Evolutionary conservation across 306 rosid species (phyloP).

Genomic region (Fragaria ananassa): DNA sequence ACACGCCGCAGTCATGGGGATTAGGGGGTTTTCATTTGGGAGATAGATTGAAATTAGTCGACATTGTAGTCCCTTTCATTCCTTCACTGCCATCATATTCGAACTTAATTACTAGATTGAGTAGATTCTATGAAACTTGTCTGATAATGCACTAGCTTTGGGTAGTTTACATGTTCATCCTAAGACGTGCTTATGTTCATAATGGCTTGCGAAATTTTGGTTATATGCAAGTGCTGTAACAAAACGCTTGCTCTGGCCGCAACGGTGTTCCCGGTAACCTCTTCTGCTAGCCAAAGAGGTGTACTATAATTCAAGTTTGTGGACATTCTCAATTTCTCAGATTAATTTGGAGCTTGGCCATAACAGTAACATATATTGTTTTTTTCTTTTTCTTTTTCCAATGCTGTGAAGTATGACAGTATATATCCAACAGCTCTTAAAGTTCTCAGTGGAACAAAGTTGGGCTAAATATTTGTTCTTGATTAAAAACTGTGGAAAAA

Average conservation of each 20-base stretch:
- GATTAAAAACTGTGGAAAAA: background rate
- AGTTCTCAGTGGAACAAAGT: background rate
- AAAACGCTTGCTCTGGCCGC: background rate
- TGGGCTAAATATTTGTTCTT: background rate
- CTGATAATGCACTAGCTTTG: background rate
- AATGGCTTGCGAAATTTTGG: background rate
- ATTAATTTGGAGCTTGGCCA: background rate
- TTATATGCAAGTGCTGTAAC: background rate
- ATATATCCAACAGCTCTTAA: background rate
- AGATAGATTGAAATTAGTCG: background rate
- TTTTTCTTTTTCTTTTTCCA: no score
- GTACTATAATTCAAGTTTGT: background rate
- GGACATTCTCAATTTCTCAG: no score
- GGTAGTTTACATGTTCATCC: background rate
- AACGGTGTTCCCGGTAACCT: no score
- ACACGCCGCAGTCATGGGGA: no score
- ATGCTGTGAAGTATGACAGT: background rate
- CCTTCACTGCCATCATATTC: background rate
- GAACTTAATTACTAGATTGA: no score
- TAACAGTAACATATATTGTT: background rate
- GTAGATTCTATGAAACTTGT: background rate
- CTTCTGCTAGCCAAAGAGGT: background rate
- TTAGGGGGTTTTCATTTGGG: background rate
- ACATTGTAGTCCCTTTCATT: background rate
- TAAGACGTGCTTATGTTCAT: background rate